Conservation (phyloP, 2,329 filamentous ascomycete genomes). For the Dactylonectria estremocensis region DNA sequence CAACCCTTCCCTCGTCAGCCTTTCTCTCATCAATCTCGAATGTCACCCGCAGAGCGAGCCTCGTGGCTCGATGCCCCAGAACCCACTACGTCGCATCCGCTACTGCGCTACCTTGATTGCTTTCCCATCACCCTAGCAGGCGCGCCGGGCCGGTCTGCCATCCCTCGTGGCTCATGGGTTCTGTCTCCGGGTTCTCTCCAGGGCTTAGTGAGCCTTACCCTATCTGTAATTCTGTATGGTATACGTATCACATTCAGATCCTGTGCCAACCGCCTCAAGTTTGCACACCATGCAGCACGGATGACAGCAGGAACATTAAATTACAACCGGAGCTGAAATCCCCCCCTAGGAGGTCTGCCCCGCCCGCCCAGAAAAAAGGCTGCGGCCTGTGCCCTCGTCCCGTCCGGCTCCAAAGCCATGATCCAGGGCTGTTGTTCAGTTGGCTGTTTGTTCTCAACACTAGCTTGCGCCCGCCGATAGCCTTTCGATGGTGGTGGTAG, state of each 20-base stretch:
- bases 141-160: slow-evolving; percentile 26
- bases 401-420: not conserved
- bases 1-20: not conserved
- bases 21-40: not conserved
- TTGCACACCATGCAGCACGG: not conserved
- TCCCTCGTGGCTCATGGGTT: slow-evolving; percentile 9
- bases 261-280: not conserved
- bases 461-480: not conserved
- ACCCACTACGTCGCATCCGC: slow-evolving; percentile 9
- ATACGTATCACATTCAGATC: not conserved
- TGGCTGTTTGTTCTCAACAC: not conserved
- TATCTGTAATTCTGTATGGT: no score
- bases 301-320: not conserved
- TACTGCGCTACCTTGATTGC: slow-evolving; percentile 3
- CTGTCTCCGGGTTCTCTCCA: not conserved
- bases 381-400: not conserved
- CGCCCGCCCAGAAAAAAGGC: no score
- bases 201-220: not conserved
- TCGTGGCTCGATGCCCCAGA: slow-evolving; percentile 27
- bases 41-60: slow-evolving; percentile 14
- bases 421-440: not conserved
- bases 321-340: not conserved
- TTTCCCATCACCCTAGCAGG: slow-evolving; percentile 1
- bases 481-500: not conserved
- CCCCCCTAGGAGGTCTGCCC: not conserved